A percentile compares a stretch with the other conserved stretches of the same genome.
These are phyloP conservation scores for Lentinula edodes DNA, from an alignment of 768 basidiomycete genomes.

Conservation along the genomic window DNA sequence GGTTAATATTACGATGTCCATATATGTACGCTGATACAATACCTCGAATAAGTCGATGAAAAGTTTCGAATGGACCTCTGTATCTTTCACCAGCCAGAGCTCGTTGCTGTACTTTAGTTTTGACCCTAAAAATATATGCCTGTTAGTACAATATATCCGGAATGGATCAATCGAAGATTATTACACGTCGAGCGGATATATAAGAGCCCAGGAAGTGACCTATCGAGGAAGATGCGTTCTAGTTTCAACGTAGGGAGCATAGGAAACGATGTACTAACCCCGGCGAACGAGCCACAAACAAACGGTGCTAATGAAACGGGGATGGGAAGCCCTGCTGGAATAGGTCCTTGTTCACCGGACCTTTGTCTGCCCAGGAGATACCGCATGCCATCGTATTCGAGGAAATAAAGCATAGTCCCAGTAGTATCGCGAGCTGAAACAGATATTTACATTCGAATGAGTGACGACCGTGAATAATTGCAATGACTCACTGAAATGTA, in stretches of 20 bases:
- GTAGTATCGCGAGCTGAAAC: slow-evolving; percentile 76
- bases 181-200: slow-evolving; percentile 93
- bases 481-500: slow-evolving; percentile 69
- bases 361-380: slow-evolving; percentile 76
- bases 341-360: slow-evolving; percentile 73
- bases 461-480: not conserved
- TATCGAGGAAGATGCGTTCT: slow-evolving; percentile 21
- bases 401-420: slow-evolving; percentile 89
- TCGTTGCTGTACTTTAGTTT: slow-evolving; percentile 95
- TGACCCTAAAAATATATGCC: slow-evolving; percentile 47
- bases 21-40: slow-evolving; percentile 9
- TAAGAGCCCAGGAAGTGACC: slow-evolving; percentile 80
- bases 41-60: slow-evolving; percentile 80
- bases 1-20: not conserved
- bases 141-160: not conserved
- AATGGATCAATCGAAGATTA: slow-evolving; percentile 16
- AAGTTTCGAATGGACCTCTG: slow-evolving; percentile 67
- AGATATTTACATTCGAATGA: not conserved
- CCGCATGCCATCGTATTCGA: slow-evolving; percentile 90
- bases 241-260: slow-evolving; percentile 21
- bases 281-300: slow-evolving; percentile 84
- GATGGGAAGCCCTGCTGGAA: slow-evolving; percentile 85
- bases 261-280: slow-evolving; percentile 42
- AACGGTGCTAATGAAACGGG: slow-evolving; percentile 79
- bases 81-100: slow-evolving; percentile 75